Base-by-base conservation (phyloP, 768 basidiomycete species). In the Xerocomellus intermedius region DNA sequence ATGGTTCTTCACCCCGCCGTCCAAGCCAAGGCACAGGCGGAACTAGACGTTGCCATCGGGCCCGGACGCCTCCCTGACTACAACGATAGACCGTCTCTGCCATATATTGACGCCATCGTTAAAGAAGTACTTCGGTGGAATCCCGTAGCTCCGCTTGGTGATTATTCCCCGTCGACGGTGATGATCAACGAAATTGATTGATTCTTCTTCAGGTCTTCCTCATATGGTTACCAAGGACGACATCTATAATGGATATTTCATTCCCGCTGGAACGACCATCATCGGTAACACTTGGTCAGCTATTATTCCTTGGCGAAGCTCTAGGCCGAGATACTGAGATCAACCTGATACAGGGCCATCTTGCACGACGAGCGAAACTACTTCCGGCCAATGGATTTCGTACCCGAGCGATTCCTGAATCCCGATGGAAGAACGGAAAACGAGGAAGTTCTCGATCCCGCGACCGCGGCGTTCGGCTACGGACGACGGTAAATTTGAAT, bases 271-370 rank as follows among this genome's bases (percentile, higher is more conserved):
- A 14, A 74, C 84, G 1, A 79, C 77, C 9, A 77, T 86, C 17
- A 78, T 83, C 28, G 83, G 82, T 1, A 86, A 84, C 58, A 77
- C 81, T 19, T 86, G 84, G 84, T 77, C 16, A 57, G 64, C 33
- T 33, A 2, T n/a, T 8, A 1, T 54, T 42, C n/a, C 13, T 37
- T 26, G 19, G 28, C 12, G 22, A 48, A 42, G 19, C 21, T 46
- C 32, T 10, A 6, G 17, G 4, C 14, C 19, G 37, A 26, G 42
- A 53, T 51, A n/a, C 48, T 66, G 10, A 66, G 30, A 42, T 32
- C 32, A 7, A 39, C 13, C 2, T 46, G 26, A 37, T 24, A 41
- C 42, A 75, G 74, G 74, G 67, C 75, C 8, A 76, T 76, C 36
- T 51, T 76, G 24, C 74, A 75, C 30, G 73, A 78, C 55, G 68